A percentile compares a stretch with the other conserved stretches of the same genome.
phyloP scores from a whole-genome alignment of 1,139 yeast genomes.

The Saccharomyces pastorianus region DNA sequence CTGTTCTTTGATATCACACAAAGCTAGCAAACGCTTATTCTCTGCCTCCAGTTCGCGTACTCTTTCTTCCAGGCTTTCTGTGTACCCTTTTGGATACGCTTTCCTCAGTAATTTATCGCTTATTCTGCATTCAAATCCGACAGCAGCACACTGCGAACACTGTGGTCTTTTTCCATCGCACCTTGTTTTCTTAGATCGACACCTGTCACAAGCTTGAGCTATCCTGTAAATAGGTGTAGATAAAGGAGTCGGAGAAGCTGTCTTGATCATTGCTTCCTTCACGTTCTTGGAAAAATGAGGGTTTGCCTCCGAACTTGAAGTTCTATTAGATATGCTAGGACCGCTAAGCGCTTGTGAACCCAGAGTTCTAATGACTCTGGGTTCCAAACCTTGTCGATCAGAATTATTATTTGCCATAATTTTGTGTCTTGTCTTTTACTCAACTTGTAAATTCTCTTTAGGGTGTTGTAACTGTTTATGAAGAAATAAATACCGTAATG shows the following conservation, averaged over 20 bases:
- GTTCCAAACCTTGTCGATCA: slow-evolving; percentile 5
- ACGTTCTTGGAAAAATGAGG: not conserved
- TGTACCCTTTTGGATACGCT: slow-evolving; percentile 69
- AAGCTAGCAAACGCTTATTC: slow-evolving; percentile 40
- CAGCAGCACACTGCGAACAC: slow-evolving; percentile 59
- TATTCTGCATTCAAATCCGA: slow-evolving; percentile 65
- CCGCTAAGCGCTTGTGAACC: slow-evolving; percentile 20
- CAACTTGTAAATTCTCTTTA: not conserved
- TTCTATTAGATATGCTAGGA: slow-evolving; percentile 2
- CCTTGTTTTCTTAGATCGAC: slow-evolving; percentile 61
- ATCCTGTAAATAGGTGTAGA: slow-evolving; percentile 35
- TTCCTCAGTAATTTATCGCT: slow-evolving; percentile 64
- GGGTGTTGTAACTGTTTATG: not conserved
- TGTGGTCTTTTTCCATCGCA: slow-evolving; percentile 35
- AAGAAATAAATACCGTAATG: not conserved
- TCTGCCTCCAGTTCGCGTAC: slow-evolving; percentile 57
- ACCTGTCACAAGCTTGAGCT: slow-evolving; percentile 87
- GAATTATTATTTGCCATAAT: not conserved
- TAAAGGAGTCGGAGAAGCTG: slow-evolving; percentile 4
- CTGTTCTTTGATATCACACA: slow-evolving; percentile 55
- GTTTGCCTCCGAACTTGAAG: not conserved
- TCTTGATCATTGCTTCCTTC: not conserved
- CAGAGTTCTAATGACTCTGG: slow-evolving; percentile 17
- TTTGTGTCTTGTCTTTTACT: not conserved
- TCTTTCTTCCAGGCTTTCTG: slow-evolving; percentile 58